Evolutionary conservation across 345 rosid species (phyloP), one percentile per base, ranked within the genome.

Genomic region (Excoecaria cochinchinensis): DNA sequence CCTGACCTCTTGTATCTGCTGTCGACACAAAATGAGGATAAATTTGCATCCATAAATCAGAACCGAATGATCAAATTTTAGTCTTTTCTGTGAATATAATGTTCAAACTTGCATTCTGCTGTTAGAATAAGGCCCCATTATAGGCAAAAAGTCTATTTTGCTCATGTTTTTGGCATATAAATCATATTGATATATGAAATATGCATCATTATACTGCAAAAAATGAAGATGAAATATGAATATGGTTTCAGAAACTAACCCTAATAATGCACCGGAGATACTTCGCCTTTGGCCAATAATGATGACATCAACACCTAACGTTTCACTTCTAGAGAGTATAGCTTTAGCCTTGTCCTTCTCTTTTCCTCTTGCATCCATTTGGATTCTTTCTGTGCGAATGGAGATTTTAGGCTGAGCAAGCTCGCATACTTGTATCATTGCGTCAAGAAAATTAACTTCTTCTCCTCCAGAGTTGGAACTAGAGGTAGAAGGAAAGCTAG

Each of bases 281-380:
- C 91, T 90, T 73, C 91, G 73, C 53, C 85, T 80, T 78, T 92
- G 97, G 25, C 97, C 97, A 10, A 92, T 85, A 38, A 95, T 78
- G 36, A 92, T 88, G 70, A 88, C 80, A 77, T 95, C 92, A 57
- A 84, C 78, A 0, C 90, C 86, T 48, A 89, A 82, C 69, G 57
- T 70, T 19, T 81, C 84, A 78, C 91, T 78, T 65, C 78, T 84
- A 14, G 73, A 71, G 81, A 91, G 91, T 73, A 92, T 90, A 8
- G 82, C 69, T 19, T 76, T 60, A 52, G 92, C 97, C 83, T 86
- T 95, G 67, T 82, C 89, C 55, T 15, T 50, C 1, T 67, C 71
- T 8, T 24, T 67, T 21, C 9, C 31, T 57, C 31, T 74, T 21
- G 86, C 74, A 38, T 90, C 95, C 84, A 77, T 76, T 44, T 79